Evolutionary conservation across 345 rosid species (phyloP).

Genomic region (Camelina hispida): DNA sequence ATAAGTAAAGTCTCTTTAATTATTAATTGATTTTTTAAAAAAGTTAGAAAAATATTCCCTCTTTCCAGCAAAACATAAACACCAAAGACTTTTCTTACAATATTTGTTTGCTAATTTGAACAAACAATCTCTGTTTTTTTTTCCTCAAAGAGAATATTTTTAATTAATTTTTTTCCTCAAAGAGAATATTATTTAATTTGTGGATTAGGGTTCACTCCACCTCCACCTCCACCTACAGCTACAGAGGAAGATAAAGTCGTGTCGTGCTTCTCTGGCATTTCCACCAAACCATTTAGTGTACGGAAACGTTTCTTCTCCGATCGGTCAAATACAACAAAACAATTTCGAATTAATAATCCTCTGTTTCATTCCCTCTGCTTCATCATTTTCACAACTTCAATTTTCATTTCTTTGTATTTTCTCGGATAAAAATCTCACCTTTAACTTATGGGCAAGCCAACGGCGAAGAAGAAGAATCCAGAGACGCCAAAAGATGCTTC

Average conservation of each 20-base stretch:
- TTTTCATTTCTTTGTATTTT: background rate
- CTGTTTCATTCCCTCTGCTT: constrained; percentile 15
- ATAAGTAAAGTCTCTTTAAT: background rate
- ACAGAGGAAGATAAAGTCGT: constrained; percentile 25
- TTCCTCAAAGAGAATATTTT: background rate
- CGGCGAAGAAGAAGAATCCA: constrained; percentile 79
- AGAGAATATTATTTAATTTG: constrained; percentile 7
- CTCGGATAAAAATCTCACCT: constrained; percentile 5
- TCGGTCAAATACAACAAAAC: constrained; percentile 26
- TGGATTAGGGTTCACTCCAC: constrained; percentile 49
- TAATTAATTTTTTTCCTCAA: background rate
- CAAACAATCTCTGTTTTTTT: constrained; percentile 11
- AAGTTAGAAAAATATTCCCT: background rate
- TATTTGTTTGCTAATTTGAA: background rate
- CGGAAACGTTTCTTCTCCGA: background rate
- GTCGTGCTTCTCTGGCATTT: constrained; percentile 30
- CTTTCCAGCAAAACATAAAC: constrained; percentile 43
- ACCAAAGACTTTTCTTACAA: constrained; percentile 16
- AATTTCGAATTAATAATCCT: background rate
- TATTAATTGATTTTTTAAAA: background rate
- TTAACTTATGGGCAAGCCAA: constrained; percentile 81
- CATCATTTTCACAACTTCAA: constrained; percentile 7
- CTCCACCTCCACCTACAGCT: background rate
- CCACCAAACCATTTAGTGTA: constrained; percentile 9
- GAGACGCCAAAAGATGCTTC: constrained; percentile 45